phyloP scores from a whole-genome alignment of 2,329 filamentous ascomycete species.

The Aspergillus glaucus region DNA sequence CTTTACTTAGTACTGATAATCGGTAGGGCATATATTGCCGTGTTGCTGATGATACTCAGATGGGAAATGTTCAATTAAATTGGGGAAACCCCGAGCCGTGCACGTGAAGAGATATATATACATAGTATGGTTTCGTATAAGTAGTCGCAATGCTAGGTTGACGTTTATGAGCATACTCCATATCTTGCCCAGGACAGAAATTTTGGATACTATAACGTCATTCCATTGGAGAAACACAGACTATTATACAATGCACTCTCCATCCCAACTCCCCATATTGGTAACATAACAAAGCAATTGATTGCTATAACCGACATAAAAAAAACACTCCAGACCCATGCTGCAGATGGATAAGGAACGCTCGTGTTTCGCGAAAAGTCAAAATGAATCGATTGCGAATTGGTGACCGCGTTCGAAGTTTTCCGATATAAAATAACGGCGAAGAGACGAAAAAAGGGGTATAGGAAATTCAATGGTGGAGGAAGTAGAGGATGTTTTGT shows the following conservation, averaged over 20 bases:
- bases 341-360: constrained; percentile 26
- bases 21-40: too few relatives aligned
- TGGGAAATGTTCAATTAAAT: too few relatives aligned
- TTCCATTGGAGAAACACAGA: background rate
- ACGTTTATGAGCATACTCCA: too few relatives aligned
- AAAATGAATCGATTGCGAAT: constrained; percentile 5
- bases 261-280: background rate
- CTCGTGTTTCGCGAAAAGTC: background rate
- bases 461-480: constrained; percentile 7
- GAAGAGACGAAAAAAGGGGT: constrained; percentile 15
- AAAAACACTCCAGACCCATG: constrained; percentile 14
- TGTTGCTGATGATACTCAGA: too few relatives aligned
- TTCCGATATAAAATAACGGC: background rate
- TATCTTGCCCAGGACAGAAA: too few relatives aligned
- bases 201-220: background rate
- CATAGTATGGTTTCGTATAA: too few relatives aligned
- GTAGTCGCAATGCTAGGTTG: too few relatives aligned
- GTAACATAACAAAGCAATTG: background rate
- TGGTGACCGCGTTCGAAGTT: background rate
- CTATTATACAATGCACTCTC: constrained; percentile 1
- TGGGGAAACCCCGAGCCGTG: too few relatives aligned
- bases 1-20: too few relatives aligned
- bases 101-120: too few relatives aligned
- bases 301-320: background rate
- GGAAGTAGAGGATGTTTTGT: background rate